Evolutionary conservation across 805 yeast species (phyloP).

Genomic region (Sugiyamaella valdiviana): DNA sequence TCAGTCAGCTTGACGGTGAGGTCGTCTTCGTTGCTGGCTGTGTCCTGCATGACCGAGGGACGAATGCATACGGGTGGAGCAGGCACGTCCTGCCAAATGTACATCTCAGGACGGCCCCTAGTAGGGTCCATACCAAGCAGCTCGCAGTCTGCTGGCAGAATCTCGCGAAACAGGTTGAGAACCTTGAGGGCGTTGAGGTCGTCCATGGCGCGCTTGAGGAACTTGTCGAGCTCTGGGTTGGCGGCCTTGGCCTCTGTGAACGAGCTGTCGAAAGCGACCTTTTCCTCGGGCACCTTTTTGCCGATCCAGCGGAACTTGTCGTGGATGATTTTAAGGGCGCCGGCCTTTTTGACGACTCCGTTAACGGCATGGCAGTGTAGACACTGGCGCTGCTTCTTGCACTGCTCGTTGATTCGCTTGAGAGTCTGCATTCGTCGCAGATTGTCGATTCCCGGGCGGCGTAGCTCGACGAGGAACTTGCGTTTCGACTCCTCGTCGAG

Average conservation of each 20-base stretch:
- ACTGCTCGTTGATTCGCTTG: constrained; percentile 80
- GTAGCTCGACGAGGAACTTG: constrained; percentile 65
- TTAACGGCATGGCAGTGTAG: constrained; percentile 79
- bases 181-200: constrained; percentile 92
- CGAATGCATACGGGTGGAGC: constrained; percentile 99
- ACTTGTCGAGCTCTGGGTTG: constrained; percentile 84
- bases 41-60: constrained; percentile 93
- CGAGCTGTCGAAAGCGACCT: constrained; percentile 79
- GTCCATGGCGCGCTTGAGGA: constrained; percentile 80
- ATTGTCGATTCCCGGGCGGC: constrained; percentile 85
- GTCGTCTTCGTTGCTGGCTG: constrained; percentile 94
- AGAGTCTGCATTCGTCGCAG: constrained; percentile 84
- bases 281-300: constrained; percentile 79
- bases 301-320: constrained; percentile 96
- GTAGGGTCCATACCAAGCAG: constrained; percentile 84
- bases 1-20: constrained; percentile 92
- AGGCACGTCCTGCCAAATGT: constrained; percentile 93
- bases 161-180: constrained; percentile 77
- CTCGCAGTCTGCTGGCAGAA: constrained; percentile 84
- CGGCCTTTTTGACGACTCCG: constrained; percentile 97
- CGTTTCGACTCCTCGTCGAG: constrained; percentile 68
- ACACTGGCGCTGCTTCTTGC: constrained; percentile 92
- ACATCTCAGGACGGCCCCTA: constrained; percentile 90
- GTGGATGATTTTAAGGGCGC: constrained; percentile 90
- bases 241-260: constrained; percentile 66